phyloP scores from a whole-genome alignment of 1,284 basidiomycete species.

The Marasmius fiardii region DNA sequence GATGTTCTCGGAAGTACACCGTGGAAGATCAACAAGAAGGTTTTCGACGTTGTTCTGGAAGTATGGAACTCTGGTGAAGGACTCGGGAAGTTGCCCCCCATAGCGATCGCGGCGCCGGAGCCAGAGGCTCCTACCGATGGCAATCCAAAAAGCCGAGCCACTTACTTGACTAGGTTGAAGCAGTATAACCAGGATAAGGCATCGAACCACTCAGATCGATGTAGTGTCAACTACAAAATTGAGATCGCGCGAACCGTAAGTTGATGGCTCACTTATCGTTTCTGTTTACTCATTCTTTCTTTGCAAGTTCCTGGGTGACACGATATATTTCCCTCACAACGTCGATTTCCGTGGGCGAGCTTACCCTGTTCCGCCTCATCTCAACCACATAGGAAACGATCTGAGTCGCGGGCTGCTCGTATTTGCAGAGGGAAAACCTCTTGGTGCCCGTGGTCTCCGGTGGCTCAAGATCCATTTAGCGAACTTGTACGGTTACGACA shows the following conservation, averaged over 20 bases:
- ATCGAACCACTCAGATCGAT: constrained; percentile 87
- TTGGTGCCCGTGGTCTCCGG: constrained; percentile 77
- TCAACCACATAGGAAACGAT: constrained; percentile 97
- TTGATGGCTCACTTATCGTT: constrained; percentile 15
- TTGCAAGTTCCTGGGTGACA: constrained; percentile 76
- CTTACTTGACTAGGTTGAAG: constrained; percentile 63
- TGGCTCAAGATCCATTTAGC: constrained; percentile 95
- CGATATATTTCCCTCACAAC: constrained; percentile 95
- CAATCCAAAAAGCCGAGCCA: constrained; percentile 63
- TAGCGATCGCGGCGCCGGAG: constrained; percentile 54
- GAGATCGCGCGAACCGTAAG: constrained; percentile 91
- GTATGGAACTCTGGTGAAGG: constrained; percentile 85
- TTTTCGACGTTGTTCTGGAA: constrained; percentile 51
- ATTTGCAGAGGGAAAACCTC: constrained; percentile 80
- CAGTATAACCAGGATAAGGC: constrained; percentile 61
- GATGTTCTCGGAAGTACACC: constrained; percentile 91
- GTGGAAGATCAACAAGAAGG: constrained; percentile 79
- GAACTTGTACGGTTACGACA: constrained; percentile 93
- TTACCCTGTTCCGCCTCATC: constrained; percentile 94
- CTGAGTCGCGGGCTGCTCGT: constrained; percentile 86
- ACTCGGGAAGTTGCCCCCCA: constrained; percentile 77
- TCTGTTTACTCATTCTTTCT: not conserved
- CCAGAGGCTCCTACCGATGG: constrained; percentile 65
- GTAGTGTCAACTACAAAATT: constrained; percentile 95
- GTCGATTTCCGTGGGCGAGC: constrained; percentile 98